These are phyloP conservation scores for Graphilbum fragrans DNA, from an alignment of 2,329 filamentous ascomycete genomes.

Conservation along the genomic window DNA sequence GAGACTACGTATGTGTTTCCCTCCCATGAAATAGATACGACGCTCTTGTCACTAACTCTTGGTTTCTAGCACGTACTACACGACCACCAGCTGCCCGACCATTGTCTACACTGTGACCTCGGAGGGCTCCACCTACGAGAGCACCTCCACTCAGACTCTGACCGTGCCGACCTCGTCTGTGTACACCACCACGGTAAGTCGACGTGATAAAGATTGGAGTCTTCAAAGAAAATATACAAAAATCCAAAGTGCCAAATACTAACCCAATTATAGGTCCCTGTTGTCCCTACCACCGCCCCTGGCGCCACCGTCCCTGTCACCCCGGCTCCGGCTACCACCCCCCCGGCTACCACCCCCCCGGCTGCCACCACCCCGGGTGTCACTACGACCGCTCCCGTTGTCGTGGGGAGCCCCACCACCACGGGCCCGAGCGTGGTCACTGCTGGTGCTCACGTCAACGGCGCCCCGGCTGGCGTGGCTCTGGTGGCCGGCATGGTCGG, in stretches of 20 bases:
- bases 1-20: conserved; percentile 7
- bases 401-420: conserved; percentile 5
- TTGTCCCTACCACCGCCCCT: background rate
- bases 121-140: conserved; percentile 24
- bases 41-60: background rate
- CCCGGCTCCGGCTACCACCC: conserved; percentile 9
- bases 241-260: no score
- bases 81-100: conserved; percentile 7
- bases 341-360: conserved; percentile 14
- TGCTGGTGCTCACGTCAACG: conserved; percentile 19
- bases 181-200: background rate
- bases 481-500: conserved; percentile 25
- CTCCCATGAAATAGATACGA: conserved; percentile 7
- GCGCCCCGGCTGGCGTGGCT: conserved; percentile 20
- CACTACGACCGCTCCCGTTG: conserved; percentile 16
- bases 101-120: conserved; percentile 31
- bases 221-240: no score
- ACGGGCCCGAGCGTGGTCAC: conserved; percentile 15
- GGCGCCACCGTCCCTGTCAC: background rate
- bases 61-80: conserved; percentile 13
- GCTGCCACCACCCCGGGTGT: conserved; percentile 18
- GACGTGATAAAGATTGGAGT: background rate
- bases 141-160: conserved; percentile 29
- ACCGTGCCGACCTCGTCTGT: conserved; percentile 25
- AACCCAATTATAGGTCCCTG: background rate